Base-by-base conservation (phyloP, 805 yeast genomes). In the Phaffomyces opuntiae region DNA sequence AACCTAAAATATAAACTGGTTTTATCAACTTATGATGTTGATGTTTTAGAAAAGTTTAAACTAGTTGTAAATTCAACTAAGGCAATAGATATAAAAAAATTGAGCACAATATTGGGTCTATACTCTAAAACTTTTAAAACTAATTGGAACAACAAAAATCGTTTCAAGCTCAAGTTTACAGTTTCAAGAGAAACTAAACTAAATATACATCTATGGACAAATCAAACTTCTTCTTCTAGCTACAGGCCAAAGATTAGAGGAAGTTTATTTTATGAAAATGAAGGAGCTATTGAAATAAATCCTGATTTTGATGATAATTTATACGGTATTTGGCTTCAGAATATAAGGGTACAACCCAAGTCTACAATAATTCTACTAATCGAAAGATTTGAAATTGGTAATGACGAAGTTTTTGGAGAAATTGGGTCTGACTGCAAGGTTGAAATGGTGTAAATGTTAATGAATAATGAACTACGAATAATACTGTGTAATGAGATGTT, bases 381-480 rank as follows among this genome's bases (percentile, higher is more conserved):
- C n/a, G 81, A 75, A 51, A 53, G 81, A 36, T 72, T 75, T 47
- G 81, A 75, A 49, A 52, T 57, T 7, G 81, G 81, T 0, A 43
- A 50, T 5, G 80, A 76, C 7, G 51, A 49, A 4, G 53, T 70
- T 21, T 49, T 61, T 8, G 64, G 74, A 1, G 66, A 65, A 14
- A 56, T 71, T 32, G 80, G 78, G 4, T 54, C 66, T 26, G 53
- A 56, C 40, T 37, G 21, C 13, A 52, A 46, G 29, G 32, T 59
- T 5, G 53, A 55, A 21, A 7, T 39, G 9, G 7, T 31, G 7
- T 31, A 16, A 38, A 14, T 9, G 27, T 19, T 14, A 32, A 11
- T 11, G 13, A 9, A 29, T 29, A 29, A 29, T 29, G 31, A 29
- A 11, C 31, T 9, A 29, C 31, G 12, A 13, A 29, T 27, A 29